Conservation (phyloP, 2,329 filamentous ascomycete genomes). For the Fusarium temperatum region DNA sequence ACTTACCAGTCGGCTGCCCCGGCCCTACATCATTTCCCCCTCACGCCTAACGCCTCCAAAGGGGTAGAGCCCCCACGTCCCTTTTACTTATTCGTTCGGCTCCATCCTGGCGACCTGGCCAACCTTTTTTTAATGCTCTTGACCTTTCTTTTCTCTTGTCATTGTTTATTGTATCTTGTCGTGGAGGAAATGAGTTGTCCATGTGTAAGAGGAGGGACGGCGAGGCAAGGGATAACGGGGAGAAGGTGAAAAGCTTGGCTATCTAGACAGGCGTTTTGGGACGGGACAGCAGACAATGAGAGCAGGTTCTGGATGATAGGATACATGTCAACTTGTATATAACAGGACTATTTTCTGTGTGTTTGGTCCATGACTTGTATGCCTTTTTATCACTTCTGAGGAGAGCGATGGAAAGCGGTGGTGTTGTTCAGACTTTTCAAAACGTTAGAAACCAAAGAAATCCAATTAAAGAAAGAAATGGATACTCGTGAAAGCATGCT, state of each 20-base stretch:
- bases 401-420: slow-evolving; percentile 13
- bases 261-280: slow-evolving; percentile 30
- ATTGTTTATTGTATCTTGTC: slow-evolving; percentile 34
- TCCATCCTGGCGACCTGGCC: slow-evolving; percentile 44
- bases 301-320: slow-evolving; percentile 9
- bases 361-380: slow-evolving; percentile 32
- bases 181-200: slow-evolving; percentile 19
- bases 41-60: slow-evolving; percentile 36
- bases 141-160: slow-evolving; percentile 33
- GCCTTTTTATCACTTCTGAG: slow-evolving; percentile 1
- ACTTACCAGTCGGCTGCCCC: slow-evolving; percentile 36
- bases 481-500: slow-evolving; percentile 10
- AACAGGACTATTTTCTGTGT: slow-evolving; percentile 31
- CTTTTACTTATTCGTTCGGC: slow-evolving; percentile 36
- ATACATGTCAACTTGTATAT: slow-evolving; percentile 43
- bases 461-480: slow-evolving; percentile 28
- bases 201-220: slow-evolving; percentile 36
- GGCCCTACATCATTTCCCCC: slow-evolving; percentile 32
- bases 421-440: slow-evolving; percentile 35
- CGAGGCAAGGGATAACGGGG: slow-evolving; percentile 25
- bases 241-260: slow-evolving; percentile 31
- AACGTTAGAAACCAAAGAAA: slow-evolving; percentile 34
- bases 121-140: slow-evolving; percentile 40
- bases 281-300: not conserved
- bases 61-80: slow-evolving; percentile 41